Evolutionary conservation across 2,329 filamentous ascomycete species (phyloP).

Genomic region (Bertia moriformis): DNA sequence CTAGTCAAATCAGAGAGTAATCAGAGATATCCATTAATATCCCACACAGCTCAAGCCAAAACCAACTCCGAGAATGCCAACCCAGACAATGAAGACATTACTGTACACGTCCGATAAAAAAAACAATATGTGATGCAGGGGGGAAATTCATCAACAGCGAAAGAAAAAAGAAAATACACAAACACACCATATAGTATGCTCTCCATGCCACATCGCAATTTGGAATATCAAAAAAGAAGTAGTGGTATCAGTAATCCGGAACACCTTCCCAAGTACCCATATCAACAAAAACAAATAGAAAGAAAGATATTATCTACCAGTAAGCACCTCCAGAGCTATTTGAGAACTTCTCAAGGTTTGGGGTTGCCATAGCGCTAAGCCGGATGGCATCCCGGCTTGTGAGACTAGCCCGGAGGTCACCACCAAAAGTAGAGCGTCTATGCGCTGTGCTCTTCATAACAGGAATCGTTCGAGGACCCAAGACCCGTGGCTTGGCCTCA

Average conservation of each 20-base stretch:
- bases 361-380: neutral
- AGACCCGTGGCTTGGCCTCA: constrained; percentile 36
- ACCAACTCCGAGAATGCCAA: too few species aligned
- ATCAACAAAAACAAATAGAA: neutral
- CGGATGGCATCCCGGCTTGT: neutral
- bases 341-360: neutral
- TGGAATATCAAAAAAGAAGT: too few species aligned
- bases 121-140: too few species aligned
- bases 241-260: neutral
- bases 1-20: too few species aligned
- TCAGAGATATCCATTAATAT: too few species aligned
- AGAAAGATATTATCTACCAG: neutral
- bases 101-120: too few species aligned
- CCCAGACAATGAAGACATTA: too few species aligned
- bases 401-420: neutral
- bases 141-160: too few species aligned
- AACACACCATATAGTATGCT: too few species aligned
- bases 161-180: neutral
- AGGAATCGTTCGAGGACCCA: constrained; percentile 44
- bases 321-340: neutral
- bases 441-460: constrained; percentile 29
- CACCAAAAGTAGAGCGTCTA: neutral
- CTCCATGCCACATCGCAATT: too few species aligned
- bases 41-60: too few species aligned
- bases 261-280: neutral